Base-by-base conservation (phyloP, 345 rosid species). In the Bretschneidera sinensis region DNA sequence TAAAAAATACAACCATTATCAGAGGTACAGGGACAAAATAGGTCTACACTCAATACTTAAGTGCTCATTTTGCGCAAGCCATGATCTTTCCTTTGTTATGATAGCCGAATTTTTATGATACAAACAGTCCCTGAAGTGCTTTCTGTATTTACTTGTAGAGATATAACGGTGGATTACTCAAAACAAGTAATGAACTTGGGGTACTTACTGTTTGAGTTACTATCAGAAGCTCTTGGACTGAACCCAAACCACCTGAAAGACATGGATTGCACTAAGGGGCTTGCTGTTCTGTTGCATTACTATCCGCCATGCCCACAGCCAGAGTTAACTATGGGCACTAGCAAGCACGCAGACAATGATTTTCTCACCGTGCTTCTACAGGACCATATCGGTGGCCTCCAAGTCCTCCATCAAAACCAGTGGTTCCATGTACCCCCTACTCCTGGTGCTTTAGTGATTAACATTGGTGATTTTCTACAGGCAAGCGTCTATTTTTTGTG, bases 351-450 rank as follows among this genome's bases (percentile, higher is more conserved):
- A 0, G 89, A 82, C 68, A 63, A 54, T 13, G 71, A 72, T 43
- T 86, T 84, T 70, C 74, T 86, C 25, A 76, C 86, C 0, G 59
- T 86, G 54, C 84, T 86, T 61, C 71, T 84, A 8, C 89, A 86
- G 61, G 87, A 83, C 70, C 73, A 81, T 3, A 63, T 86, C 0
- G 89, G 89, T 43, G 86, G 89, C 2, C 89, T 86, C 59, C 89
- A 86, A 45, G 78, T 81, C 31, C 82, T 79, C 8, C 77, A 77
- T 39, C 69, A 78, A 17, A 47, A 73, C 14, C 72, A 48, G 7
- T 83, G 87, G 87, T 21, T 83, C 24, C 81, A 86, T 71, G 76
- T 86, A 9, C 79, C 81, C 33, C 75, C 79, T 0, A 52, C 56
- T n/a, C 85, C 83, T 5, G 85, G 77, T n/a, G 83, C 92, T 28